Evolutionary conservation across 805 yeast species (phyloP).

Genomic region (Ogataea sp.): DNA sequence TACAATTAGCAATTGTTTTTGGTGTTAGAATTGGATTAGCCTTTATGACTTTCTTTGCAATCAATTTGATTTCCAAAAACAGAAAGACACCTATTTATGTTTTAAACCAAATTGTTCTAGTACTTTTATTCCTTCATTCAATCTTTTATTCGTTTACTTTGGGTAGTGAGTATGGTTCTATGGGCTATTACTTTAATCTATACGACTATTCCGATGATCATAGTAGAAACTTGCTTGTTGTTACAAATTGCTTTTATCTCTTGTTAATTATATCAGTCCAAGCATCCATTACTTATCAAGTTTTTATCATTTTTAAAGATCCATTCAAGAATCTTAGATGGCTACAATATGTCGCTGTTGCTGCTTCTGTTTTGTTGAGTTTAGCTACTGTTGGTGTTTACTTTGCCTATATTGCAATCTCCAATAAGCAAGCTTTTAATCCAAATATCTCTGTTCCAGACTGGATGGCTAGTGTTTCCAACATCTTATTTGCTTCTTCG

Average conservation of each 20-base stretch:
- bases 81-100: conserved; percentile 63
- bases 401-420: conserved; percentile 40
- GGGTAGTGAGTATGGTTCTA: conserved; percentile 41
- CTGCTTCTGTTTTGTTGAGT: conserved; percentile 35
- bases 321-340: conserved; percentile 32
- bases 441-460: conserved; percentile 7
- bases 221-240: conserved; percentile 45
- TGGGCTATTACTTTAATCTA: conserved; percentile 39
- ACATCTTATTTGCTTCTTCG: conserved; percentile 61
- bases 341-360: conserved; percentile 32
- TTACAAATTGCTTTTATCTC: conserved; percentile 52
- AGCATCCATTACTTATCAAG: conserved; percentile 62
- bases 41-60: conserved; percentile 33
- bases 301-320: conserved; percentile 59
- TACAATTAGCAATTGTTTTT: conserved; percentile 37
- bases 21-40: conserved; percentile 57
- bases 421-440: conserved; percentile 27
- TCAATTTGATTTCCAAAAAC: conserved; percentile 42
- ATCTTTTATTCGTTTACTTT: conserved; percentile 49
- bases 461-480: conserved; percentile 44
- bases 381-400: conserved; percentile 51
- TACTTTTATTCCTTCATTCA: conserved; percentile 51
- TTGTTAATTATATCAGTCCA: conserved; percentile 56
- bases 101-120: conserved; percentile 57
- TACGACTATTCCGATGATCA: conserved; percentile 30